phyloP scores from a whole-genome alignment of 495 filamentous ascomycete species.

The Penicillium lagena region DNA sequence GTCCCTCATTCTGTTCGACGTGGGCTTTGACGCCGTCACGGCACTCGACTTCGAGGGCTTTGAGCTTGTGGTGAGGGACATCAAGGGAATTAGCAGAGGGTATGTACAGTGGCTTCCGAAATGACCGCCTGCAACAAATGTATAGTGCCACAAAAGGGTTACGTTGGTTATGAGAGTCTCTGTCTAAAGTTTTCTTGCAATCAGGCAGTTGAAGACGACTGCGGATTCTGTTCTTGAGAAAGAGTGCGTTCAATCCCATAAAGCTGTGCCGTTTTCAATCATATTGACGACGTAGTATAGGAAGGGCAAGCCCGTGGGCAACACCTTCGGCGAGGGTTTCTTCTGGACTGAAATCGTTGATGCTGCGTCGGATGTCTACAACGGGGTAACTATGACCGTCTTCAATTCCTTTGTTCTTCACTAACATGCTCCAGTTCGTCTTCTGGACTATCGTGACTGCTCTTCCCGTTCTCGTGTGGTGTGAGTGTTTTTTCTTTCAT shows the following conservation, averaged over 20 bases:
- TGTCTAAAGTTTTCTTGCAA: slow-evolving; percentile 35
- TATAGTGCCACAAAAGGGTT: slow-evolving; percentile 36
- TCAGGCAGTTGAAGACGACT: slow-evolving; percentile 52
- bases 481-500: slow-evolving; percentile 46
- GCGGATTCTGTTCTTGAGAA: slow-evolving; percentile 80
- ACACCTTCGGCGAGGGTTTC: slow-evolving; percentile 66
- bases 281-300: slow-evolving; percentile 46
- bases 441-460: slow-evolving; percentile 95
- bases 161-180: slow-evolving; percentile 29
- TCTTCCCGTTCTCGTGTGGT: slow-evolving; percentile 86
- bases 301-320: slow-evolving; percentile 67
- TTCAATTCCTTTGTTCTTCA: not conserved
- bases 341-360: slow-evolving; percentile 71
- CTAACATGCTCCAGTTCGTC: slow-evolving; percentile 57
- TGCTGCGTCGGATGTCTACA: slow-evolving; percentile 84
- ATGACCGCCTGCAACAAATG: slow-evolving; percentile 51
- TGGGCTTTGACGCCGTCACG: slow-evolving; percentile 94
- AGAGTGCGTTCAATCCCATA: slow-evolving; percentile 56
- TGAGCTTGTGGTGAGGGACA: slow-evolving; percentile 83
- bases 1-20: slow-evolving; percentile 89
- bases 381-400: slow-evolving; percentile 56
- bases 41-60: slow-evolving; percentile 90
- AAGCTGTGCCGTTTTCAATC: slow-evolving; percentile 1
- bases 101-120: slow-evolving; percentile 98
- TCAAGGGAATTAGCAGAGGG: slow-evolving; percentile 92